A percentile compares a stretch with the other conserved stretches of the same genome.
Conservation (phyloP, 306 rosid species). For the Amphicarpaea edgeworthii region DNA sequence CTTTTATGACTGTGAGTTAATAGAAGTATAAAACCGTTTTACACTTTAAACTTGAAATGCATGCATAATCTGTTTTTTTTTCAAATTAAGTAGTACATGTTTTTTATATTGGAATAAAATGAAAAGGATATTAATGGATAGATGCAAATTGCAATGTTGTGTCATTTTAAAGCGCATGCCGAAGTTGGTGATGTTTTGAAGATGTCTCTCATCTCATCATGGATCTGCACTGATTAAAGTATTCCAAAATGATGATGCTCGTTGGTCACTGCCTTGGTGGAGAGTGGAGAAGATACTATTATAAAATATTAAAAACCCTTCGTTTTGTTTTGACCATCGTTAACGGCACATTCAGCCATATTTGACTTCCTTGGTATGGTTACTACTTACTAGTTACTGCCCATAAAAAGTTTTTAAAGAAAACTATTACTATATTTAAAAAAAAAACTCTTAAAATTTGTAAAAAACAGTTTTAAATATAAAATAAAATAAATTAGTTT, state of each 20-base stretch:
- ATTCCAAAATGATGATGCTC: conserved; percentile 50
- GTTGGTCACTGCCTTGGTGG: conserved; percentile 14
- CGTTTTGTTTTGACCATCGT: conserved; percentile 60
- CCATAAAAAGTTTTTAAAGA: no score
- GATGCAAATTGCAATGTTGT: background rate
- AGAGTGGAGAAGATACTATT: background rate
- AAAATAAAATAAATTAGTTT: no score
- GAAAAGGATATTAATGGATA: background rate
- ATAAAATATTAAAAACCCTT: background rate
- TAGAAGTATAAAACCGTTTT: no score
- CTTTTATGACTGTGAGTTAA: no score
- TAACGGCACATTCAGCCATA: conserved; percentile 42
- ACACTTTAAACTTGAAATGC: no score
- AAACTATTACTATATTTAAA: background rate
- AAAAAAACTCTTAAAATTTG: background rate
- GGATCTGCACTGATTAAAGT: conserved; percentile 52
- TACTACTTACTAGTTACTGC: no score
- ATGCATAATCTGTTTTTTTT: no score
- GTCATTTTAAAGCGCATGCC: conserved; percentile 61
- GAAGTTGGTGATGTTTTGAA: conserved; percentile 54
- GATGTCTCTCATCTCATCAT: conserved; percentile 57
- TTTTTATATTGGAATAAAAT: background rate
- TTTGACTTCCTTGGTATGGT: background rate
- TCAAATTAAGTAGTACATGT: no score
- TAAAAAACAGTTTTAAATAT: background rate